A percentile compares a stretch with the other conserved stretches of the same genome.
Conservation (phyloP, 1,139 yeast genomes). For the Geotrichum siamense region DNA sequence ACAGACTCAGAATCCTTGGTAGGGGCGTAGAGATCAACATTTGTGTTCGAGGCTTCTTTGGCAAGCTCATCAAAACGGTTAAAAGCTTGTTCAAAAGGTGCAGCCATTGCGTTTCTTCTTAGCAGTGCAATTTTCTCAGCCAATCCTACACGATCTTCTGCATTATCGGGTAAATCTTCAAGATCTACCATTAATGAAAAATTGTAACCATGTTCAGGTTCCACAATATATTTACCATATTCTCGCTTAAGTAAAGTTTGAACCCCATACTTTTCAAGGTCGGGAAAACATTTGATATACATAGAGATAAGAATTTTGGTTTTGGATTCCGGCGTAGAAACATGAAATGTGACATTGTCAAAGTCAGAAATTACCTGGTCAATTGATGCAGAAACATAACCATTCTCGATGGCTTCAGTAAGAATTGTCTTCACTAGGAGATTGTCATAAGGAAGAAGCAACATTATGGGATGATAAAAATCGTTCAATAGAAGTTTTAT, state of each 20-base stretch:
- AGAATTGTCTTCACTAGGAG: constrained; percentile 38
- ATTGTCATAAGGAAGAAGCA: constrained; percentile 40
- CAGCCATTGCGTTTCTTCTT: constrained; percentile 83
- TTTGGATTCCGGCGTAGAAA: constrained; percentile 73
- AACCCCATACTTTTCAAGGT: constrained; percentile 58
- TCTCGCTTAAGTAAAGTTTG: constrained; percentile 38
- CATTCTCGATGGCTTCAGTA: constrained; percentile 37
- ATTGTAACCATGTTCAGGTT: constrained; percentile 72
- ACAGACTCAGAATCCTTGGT: constrained; percentile 53
- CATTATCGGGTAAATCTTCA: constrained; percentile 36
- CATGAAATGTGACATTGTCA: constrained; percentile 89
- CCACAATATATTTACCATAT: constrained; percentile 39
- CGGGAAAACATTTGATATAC: constrained; percentile 69
- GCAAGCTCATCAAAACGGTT: constrained; percentile 61
- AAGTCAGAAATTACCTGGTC: constrained; percentile 91
- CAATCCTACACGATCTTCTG: constrained; percentile 45
- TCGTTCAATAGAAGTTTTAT: background rate
- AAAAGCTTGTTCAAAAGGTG: constrained; percentile 87
- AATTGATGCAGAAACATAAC: constrained; percentile 46
- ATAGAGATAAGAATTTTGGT: constrained; percentile 59
- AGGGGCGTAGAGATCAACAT: constrained; percentile 45
- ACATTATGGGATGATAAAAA: constrained; percentile 28
- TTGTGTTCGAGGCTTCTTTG: constrained; percentile 43
- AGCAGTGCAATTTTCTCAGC: constrained; percentile 62
- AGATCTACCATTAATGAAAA: constrained; percentile 69